Conservation (phyloP, 2,329 filamentous ascomycete genomes). For the Fusarium dlaminii region DNA sequence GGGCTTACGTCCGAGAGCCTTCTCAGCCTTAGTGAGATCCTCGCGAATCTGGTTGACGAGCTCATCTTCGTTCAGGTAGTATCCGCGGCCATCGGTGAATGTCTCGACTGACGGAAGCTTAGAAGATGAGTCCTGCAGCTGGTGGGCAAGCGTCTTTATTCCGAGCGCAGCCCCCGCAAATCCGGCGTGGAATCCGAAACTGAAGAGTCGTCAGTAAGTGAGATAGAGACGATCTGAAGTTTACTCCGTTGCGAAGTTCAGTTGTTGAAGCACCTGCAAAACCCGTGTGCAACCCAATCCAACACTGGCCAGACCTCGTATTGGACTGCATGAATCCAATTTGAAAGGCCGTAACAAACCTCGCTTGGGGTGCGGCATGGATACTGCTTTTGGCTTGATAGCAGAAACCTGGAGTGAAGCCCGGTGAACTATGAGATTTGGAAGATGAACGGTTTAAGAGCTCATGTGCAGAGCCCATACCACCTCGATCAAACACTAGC, state of each 20-base stretch:
- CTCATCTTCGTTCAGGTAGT: slow-evolving; percentile 74
- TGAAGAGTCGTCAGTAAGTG: slow-evolving; percentile 39
- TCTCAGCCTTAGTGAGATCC: slow-evolving; percentile 73
- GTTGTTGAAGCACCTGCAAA: background rate
- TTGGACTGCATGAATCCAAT: background rate
- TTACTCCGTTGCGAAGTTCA: background rate
- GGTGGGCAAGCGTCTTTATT: slow-evolving; percentile 84
- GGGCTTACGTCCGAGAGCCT: slow-evolving; percentile 73
- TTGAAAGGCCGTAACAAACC: too few species aligned
- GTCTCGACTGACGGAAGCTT: slow-evolving; percentile 64
- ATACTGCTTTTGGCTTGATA: background rate
- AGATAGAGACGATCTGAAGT: too few species aligned
- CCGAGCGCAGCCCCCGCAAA: slow-evolving; percentile 80
- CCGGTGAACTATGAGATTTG: background rate
- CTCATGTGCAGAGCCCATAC: background rate
- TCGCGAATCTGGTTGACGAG: slow-evolving; percentile 56
- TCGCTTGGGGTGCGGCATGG: background rate
- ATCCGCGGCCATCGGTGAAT: slow-evolving; percentile 59
- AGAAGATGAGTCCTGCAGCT: slow-evolving; percentile 75
- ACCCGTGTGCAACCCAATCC: background rate
- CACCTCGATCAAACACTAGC: background rate
- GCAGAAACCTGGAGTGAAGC: background rate
- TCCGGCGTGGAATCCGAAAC: slow-evolving; percentile 78
- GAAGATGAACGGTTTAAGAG: background rate
- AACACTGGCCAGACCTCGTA: background rate